Evolutionary conservation across 345 rosid species (phyloP).

Genomic region (Laguncularia racemosa): DNA sequence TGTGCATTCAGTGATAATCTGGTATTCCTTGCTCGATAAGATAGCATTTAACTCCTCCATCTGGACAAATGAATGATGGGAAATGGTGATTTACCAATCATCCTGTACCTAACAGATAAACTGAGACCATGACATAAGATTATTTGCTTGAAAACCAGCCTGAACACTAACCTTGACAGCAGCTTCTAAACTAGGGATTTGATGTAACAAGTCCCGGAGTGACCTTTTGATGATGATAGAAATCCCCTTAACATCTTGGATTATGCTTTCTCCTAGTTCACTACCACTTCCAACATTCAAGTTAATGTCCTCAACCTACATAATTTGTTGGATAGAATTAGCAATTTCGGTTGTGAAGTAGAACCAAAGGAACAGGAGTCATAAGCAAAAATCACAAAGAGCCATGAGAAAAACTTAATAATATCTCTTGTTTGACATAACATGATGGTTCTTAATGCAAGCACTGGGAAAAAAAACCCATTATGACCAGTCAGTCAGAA

Average conservation of each 20-base stretch:
- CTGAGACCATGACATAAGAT: not conserved
- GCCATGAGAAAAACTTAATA: no score
- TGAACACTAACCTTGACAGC: slow-evolving; percentile 48
- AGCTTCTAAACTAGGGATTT: slow-evolving; percentile 65
- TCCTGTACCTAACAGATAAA: not conserved
- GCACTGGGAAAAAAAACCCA: not conserved
- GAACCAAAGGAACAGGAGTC: no score
- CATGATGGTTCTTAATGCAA: no score
- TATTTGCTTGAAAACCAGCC: slow-evolving; percentile 4
- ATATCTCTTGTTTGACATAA: no score
- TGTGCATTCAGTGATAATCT: slow-evolving; percentile 85
- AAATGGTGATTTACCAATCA: not conserved
- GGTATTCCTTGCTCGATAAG: slow-evolving; percentile 77
- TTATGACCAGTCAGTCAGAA: not conserved
- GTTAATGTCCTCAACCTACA: slow-evolving; percentile 87
- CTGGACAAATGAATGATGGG: slow-evolving; percentile 34
- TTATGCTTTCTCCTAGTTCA: slow-evolving; percentile 82
- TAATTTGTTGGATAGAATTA: not conserved
- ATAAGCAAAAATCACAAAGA: no score
- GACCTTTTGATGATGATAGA: slow-evolving; percentile 75
- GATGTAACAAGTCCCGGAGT: slow-evolving; percentile 86
- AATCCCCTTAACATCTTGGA: slow-evolving; percentile 85
- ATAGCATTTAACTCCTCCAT: slow-evolving; percentile 77
- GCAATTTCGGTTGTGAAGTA: no score
- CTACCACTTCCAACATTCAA: slow-evolving; percentile 79